These are phyloP conservation scores for Aeschynomene evenia DNA, from an alignment of 306 rosid species.

Conservation along the genomic window DNA sequence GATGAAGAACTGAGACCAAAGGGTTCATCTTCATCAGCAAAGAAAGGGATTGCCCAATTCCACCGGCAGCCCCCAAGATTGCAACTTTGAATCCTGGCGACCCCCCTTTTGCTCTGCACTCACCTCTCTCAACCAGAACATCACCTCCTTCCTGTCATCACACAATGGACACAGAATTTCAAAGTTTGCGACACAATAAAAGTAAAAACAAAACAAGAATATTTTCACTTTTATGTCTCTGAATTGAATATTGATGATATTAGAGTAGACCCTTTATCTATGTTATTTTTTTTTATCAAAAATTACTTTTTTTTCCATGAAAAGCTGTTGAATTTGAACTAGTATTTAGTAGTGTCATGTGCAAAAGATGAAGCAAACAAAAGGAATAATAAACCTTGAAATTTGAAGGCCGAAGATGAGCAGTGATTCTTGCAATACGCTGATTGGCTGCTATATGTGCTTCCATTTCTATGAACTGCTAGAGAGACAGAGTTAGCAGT, in stretches of 20 bases:
- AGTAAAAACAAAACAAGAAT: no score
- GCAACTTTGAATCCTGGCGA: conserved; percentile 92
- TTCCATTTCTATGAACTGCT: conserved; percentile 38
- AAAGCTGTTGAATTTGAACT: neutral
- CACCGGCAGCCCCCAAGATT: conserved; percentile 90
- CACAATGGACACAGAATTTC: conserved; percentile 6
- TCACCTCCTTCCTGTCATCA: conserved; percentile 35
- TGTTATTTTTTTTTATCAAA: neutral
- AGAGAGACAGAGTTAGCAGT: neutral
- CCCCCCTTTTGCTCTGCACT: conserved; percentile 80
- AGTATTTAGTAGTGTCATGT: no score
- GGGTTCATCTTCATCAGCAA: conserved; percentile 95
- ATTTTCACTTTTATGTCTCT: no score
- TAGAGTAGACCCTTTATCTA: conserved; percentile 5
- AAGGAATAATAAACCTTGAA: conserved; percentile 45
- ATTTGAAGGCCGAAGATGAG: conserved; percentile 74
- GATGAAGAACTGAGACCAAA: conserved; percentile 89
- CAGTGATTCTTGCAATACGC: conserved; percentile 64
- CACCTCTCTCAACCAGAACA: conserved; percentile 37
- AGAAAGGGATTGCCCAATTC: conserved; percentile 92
- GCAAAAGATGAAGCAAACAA: neutral
- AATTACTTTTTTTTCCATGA: neutral
- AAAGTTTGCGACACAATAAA: no score
- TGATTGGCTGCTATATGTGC: conserved; percentile 44
- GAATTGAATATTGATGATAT: neutral